Conservation (phyloP, 768 basidiomycete species). For the Arthromyces matolae region DNA sequence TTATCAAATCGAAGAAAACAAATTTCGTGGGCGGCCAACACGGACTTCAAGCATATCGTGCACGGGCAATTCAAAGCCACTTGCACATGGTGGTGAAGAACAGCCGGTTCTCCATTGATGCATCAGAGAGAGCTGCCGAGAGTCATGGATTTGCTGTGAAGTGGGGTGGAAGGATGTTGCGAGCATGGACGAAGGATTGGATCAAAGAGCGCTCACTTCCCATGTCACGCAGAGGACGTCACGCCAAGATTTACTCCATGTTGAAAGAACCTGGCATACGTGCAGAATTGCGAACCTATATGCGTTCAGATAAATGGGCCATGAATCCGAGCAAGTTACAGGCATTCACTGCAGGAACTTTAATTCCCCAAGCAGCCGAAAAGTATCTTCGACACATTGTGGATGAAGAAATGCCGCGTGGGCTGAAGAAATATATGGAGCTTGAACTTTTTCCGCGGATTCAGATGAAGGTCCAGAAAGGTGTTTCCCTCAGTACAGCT, state of each 20-base stretch:
- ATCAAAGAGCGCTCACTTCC: slow-evolving; percentile 21
- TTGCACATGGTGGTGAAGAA: slow-evolving; percentile 20
- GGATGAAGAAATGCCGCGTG: slow-evolving; percentile 31
- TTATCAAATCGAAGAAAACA: slow-evolving; percentile 12
- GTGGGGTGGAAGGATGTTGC: slow-evolving; percentile 1
- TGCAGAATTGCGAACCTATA: slow-evolving; percentile 26
- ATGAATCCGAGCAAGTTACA: slow-evolving; percentile 30
- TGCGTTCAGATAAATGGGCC: slow-evolving; percentile 33
- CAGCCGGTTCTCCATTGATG: slow-evolving; percentile 12
- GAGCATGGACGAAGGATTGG: slow-evolving; percentile 19
- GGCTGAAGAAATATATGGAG: slow-evolving; percentile 31
- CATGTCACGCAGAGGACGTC: slow-evolving; percentile 20
- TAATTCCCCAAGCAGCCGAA: slow-evolving; percentile 23
- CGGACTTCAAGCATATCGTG: slow-evolving; percentile 21
- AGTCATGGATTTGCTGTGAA: slow-evolving; percentile 16
- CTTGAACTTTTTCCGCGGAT: slow-evolving; percentile 29
- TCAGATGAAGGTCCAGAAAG: slow-evolving; percentile 22
- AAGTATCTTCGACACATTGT: slow-evolving; percentile 27
- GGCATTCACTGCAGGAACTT: slow-evolving; percentile 20
- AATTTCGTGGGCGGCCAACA: slow-evolving; percentile 11
- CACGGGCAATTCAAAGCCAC: slow-evolving; percentile 20
- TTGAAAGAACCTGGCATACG: slow-evolving; percentile 25
- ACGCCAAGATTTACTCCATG: slow-evolving; percentile 26
- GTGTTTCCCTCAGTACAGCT: slow-evolving; percentile 31
- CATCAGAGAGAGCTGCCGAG: slow-evolving; percentile 22